A percentile compares a stretch with the other conserved stretches of the same genome.
phyloP scores from a whole-genome alignment of 108 stramenopile genomes.

The Skeletonema tropicum region DNA sequence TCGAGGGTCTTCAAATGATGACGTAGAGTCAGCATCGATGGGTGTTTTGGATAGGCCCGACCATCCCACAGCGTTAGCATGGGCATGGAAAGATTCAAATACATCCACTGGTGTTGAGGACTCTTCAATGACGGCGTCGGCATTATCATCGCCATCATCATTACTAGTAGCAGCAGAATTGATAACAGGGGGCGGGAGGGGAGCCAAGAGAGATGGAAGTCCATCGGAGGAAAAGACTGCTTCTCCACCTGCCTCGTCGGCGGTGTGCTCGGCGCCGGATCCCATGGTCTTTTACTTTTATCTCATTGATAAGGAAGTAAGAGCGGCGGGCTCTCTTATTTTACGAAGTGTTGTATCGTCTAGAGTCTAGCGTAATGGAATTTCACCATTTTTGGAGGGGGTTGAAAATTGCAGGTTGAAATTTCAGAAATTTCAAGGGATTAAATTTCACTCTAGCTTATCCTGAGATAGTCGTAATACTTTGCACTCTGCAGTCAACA shows the following conservation, averaged over 20 bases:
- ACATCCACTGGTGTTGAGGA: constrained; percentile 11
- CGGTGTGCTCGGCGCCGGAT: constrained; percentile 39
- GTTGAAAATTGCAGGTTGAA: no score
- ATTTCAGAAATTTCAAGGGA: no score
- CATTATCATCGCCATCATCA: constrained; percentile 10
- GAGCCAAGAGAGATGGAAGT: constrained; percentile 55
- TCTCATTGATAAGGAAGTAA: no score
- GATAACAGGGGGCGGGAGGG: constrained; percentile 51
- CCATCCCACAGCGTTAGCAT: constrained; percentile 11
- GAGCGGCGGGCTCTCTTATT: no score
- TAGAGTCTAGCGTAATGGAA: no score
- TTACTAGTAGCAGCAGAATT: constrained; percentile 1
- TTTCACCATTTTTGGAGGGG: no score
- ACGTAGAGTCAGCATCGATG: not conserved
- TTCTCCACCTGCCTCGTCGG: constrained; percentile 86
- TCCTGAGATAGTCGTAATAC: no score
- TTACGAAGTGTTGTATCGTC: no score
- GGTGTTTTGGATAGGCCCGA: constrained; percentile 13
- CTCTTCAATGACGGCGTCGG: constrained; percentile 37
- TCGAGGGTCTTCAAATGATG: constrained; percentile 30
- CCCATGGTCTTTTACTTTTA: no score
- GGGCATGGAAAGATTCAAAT: constrained; percentile 37
- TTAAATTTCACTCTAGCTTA: no score
- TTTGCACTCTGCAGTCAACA: no score
- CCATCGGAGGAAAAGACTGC: constrained; percentile 79